phyloP scores from a whole-genome alignment of 345 rosid species.

The Syzygium oleosum region DNA sequence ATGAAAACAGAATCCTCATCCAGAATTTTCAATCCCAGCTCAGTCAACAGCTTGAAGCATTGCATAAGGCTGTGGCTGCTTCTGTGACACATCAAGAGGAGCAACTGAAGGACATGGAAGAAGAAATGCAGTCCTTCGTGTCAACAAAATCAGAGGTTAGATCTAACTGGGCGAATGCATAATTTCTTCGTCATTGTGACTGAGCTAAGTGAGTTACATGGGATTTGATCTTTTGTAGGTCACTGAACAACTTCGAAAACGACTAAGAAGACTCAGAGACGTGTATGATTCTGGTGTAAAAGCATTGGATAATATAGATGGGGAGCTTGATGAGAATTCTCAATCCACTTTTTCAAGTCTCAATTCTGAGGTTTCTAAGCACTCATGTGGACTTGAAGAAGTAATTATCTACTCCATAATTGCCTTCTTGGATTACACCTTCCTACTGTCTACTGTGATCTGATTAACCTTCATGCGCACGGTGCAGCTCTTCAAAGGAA shows the following conservation, averaged over 20 bases:
- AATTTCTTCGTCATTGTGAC: neutral
- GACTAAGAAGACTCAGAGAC: constrained; percentile 55
- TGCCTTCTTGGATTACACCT: neutral
- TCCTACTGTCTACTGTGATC: constrained; percentile 4
- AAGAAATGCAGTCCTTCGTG: constrained; percentile 92
- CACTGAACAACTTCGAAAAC: constrained; percentile 72
- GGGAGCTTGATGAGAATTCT: constrained; percentile 76
- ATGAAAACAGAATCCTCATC: constrained; percentile 62
- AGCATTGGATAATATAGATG: constrained; percentile 73
- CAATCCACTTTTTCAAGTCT: constrained; percentile 61
- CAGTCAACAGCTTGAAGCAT: constrained; percentile 74
- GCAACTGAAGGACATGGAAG: constrained; percentile 88
- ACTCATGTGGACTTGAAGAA: constrained; percentile 72
- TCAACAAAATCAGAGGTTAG: constrained; percentile 73
- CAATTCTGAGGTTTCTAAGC: constrained; percentile 76
- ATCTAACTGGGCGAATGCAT: neutral
- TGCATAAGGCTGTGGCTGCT: constrained; percentile 82
- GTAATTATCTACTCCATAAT: constrained; percentile 30
- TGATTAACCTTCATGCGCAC: constrained; percentile 6
- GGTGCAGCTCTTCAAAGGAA: constrained; percentile 76
- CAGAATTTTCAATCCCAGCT: constrained; percentile 74
- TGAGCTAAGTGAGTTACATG: neutral
- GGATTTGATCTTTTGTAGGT: constrained; percentile 39
- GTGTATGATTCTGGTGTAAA: constrained; percentile 70
- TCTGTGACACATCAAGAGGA: constrained; percentile 86